These are phyloP conservation scores for Calonectria naviculata DNA, from an alignment of 2,329 filamentous ascomycete species.

Conservation along the genomic window DNA sequence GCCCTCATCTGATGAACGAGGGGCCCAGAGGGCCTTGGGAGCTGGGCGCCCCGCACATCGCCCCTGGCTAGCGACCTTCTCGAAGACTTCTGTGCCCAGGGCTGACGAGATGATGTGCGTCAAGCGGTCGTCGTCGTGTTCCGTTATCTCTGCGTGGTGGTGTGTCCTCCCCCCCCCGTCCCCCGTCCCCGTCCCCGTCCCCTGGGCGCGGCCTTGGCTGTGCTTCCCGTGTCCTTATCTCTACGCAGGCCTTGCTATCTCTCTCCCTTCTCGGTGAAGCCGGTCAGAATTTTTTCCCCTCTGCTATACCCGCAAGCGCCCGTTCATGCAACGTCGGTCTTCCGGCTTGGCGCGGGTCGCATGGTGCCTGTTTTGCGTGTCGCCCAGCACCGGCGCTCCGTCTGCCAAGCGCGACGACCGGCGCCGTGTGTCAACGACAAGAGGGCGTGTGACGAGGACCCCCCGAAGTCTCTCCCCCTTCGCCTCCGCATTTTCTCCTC, in stretches of 20 bases:
- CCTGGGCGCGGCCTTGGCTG: no score
- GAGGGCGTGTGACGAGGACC: neutral
- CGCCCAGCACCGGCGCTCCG: neutral
- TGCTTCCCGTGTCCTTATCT: neutral
- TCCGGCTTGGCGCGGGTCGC: slow-evolving; percentile 14
- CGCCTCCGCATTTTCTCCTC: neutral
- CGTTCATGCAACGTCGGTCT: slow-evolving; percentile 10
- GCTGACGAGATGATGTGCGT: slow-evolving; percentile 24
- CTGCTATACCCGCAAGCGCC: neutral
- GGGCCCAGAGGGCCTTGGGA: neutral
- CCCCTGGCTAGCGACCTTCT: slow-evolving; percentile 20
- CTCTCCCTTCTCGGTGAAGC: slow-evolving; percentile 2
- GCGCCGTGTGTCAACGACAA: neutral
- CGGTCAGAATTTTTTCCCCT: slow-evolving; percentile 19
- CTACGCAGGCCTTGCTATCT: neutral
- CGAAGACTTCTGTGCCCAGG: slow-evolving; percentile 19
- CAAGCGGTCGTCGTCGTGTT: neutral
- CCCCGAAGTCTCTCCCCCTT: neutral
- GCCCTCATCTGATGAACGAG: neutral
- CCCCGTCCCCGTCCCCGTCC: neutral
- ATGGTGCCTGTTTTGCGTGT: neutral
- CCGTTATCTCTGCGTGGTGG: neutral
- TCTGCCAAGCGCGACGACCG: neutral
- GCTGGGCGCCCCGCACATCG: neutral
- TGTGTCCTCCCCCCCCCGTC: neutral